phyloP scores from a whole-genome alignment of 2,329 filamentous ascomycete genomes.

The Ceratocystis smalleyi region DNA sequence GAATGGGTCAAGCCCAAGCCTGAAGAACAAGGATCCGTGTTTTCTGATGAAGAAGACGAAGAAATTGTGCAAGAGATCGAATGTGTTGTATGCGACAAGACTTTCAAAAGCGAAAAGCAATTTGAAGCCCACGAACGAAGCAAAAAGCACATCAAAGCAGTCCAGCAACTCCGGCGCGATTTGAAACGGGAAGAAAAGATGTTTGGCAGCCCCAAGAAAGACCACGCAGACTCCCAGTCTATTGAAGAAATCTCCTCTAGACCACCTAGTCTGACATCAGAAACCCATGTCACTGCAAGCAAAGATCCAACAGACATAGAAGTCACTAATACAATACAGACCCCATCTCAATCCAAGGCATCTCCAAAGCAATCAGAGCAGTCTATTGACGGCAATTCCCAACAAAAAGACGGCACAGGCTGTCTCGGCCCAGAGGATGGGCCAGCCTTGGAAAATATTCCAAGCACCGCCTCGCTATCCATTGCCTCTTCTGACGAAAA shows the following conservation, averaged over 20 bases:
- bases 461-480: background rate
- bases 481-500: background rate
- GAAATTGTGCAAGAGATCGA: conserved; percentile 45
- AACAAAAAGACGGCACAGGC: background rate
- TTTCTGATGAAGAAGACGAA: conserved; percentile 33
- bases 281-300: background rate
- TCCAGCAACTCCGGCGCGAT: conserved; percentile 62
- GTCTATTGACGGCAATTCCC: background rate
- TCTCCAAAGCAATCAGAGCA: background rate
- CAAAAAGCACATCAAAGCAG: conserved; percentile 84
- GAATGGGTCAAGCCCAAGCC: conserved; percentile 42
- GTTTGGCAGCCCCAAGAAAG: background rate
- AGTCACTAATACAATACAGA: background rate
- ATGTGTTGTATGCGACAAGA: conserved; percentile 64
- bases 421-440: background rate
- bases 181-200: conserved; percentile 65
- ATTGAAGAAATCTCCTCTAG: too few relatives aligned
- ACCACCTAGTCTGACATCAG: background rate
- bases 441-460: too few relatives aligned
- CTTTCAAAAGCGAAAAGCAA: conserved; percentile 83
- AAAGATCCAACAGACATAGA: background rate
- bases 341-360: background rate
- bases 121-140: conserved; percentile 85
- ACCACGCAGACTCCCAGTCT: background rate
- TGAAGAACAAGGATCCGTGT: conserved; percentile 33